phyloP scores from a whole-genome alignment of 1,139 yeast species.

The Yamadazyma pseudoaaseri region DNA sequence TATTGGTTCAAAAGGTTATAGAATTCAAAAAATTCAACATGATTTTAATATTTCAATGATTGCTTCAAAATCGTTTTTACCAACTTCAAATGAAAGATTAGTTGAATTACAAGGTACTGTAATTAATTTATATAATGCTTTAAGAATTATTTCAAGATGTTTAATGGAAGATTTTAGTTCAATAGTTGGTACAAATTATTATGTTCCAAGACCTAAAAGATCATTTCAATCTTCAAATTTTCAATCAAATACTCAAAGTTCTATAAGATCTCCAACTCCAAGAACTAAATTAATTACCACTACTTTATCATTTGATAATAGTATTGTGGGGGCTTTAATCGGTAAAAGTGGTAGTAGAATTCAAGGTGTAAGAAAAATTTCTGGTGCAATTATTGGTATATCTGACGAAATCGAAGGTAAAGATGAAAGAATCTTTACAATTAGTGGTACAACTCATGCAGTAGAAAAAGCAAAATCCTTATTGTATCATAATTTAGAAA shows the following conservation, averaged over 20 bases:
- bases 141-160: slow-evolving; percentile 67
- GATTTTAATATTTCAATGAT: slow-evolving; percentile 73
- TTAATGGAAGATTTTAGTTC: slow-evolving; percentile 70
- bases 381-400: slow-evolving; percentile 81
- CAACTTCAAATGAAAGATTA: slow-evolving; percentile 81
- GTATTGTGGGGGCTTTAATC: slow-evolving; percentile 86
- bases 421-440: slow-evolving; percentile 69
- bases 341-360: slow-evolving; percentile 87
- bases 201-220: slow-evolving; percentile 46
- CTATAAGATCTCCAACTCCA: background rate
- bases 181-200: slow-evolving; percentile 64
- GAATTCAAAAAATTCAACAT: slow-evolving; percentile 81
- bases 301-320: slow-evolving; percentile 65
- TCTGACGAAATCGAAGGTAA: slow-evolving; percentile 68
- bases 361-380: slow-evolving; percentile 77
- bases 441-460: slow-evolving; percentile 62
- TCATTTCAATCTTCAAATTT: slow-evolving; percentile 1
- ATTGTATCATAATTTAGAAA: slow-evolving; percentile 72
- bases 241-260: background rate
- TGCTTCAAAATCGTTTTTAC: slow-evolving; percentile 82
- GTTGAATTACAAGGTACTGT: slow-evolving; percentile 87
- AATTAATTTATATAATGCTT: slow-evolving; percentile 56
- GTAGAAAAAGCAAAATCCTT: slow-evolving; percentile 70
- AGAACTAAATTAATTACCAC: slow-evolving; percentile 18
- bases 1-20: slow-evolving; percentile 80